A percentile compares a stretch with the other conserved stretches of the same genome.
phyloP scores from a whole-genome alignment of 2,329 filamentous ascomycete species.

The Karstenula rhodostoma region DNA sequence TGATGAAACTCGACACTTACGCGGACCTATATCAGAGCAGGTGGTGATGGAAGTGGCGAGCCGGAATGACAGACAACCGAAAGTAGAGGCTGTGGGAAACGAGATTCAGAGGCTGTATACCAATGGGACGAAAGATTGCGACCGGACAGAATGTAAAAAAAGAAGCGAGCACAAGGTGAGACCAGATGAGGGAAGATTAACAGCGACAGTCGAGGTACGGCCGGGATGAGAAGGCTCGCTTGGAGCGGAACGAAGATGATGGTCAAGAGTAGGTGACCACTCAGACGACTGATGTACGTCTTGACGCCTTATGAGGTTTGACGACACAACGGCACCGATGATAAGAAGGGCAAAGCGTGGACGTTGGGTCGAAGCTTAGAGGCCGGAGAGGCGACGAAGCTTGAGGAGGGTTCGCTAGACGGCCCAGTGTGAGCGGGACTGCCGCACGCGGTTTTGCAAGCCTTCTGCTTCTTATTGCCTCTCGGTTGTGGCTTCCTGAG shows the following conservation, averaged over 20 bases:
- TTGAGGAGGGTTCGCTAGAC: slow-evolving; percentile 31
- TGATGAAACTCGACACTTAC: slow-evolving; percentile 40
- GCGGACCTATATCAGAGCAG: slow-evolving; percentile 43
- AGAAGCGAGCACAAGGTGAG: slow-evolving; percentile 39
- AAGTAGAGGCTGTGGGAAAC: slow-evolving; percentile 30
- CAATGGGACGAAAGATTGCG: slow-evolving; percentile 43
- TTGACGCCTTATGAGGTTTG: slow-evolving; percentile 43
- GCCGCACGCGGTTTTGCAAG: slow-evolving; percentile 41
- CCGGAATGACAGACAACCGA: slow-evolving; percentile 41
- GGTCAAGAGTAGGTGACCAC: slow-evolving; percentile 46
- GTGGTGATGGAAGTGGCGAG: slow-evolving; percentile 40
- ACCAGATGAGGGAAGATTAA: slow-evolving; percentile 46
- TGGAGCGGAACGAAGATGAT: slow-evolving; percentile 49
- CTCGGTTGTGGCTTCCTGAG: slow-evolving; percentile 22
- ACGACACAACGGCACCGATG: slow-evolving; percentile 41
- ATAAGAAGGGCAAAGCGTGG: slow-evolving; percentile 35
- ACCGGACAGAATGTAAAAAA: slow-evolving; percentile 47
- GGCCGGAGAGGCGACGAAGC: slow-evolving; percentile 34
- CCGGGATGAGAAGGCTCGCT: slow-evolving; percentile 44
- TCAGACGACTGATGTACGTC: slow-evolving; percentile 39
- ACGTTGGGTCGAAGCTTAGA: slow-evolving; percentile 34
- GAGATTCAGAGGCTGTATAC: slow-evolving; percentile 34
- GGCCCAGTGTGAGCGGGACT: slow-evolving; percentile 36
- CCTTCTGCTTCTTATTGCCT: slow-evolving; percentile 47
- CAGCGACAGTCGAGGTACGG: slow-evolving; percentile 39